These are phyloP conservation scores for Cephalotrichum gorgonifer DNA, from an alignment of 2,329 filamentous ascomycete genomes.

Conservation along the genomic window DNA sequence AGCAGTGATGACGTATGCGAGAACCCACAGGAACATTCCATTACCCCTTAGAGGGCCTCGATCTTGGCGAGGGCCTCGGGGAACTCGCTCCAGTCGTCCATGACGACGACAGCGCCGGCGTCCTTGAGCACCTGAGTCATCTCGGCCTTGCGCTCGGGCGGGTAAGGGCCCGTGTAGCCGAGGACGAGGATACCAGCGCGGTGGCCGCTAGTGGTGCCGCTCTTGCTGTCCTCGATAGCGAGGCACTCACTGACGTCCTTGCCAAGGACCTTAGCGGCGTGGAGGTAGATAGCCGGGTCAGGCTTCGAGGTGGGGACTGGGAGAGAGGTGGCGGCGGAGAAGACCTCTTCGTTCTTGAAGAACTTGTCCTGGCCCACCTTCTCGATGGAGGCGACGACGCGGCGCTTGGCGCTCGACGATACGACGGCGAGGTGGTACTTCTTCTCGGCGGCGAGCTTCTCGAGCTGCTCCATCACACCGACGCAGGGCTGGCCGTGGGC, in stretches of 20 bases:
- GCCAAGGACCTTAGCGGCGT: slow-evolving; percentile 63
- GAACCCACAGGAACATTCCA: background rate
- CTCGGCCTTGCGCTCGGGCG: slow-evolving; percentile 45
- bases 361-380: slow-evolving; percentile 73
- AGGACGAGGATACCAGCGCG: slow-evolving; percentile 72
- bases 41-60: slow-evolving; percentile 20
- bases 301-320: slow-evolving; percentile 78
- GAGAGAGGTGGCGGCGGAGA: slow-evolving; percentile 72
- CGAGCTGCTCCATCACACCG: slow-evolving; percentile 58
- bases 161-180: slow-evolving; percentile 76
- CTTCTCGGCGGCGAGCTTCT: slow-evolving; percentile 46
- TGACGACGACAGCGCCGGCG: slow-evolving; percentile 53
- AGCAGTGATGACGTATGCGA: background rate
- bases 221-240: slow-evolving; percentile 83
- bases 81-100: slow-evolving; percentile 49
- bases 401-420: slow-evolving; percentile 66
- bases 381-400: slow-evolving; percentile 67
- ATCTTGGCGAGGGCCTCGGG: slow-evolving; percentile 34
- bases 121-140: slow-evolving; percentile 53
- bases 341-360: slow-evolving; percentile 67
- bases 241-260: slow-evolving; percentile 63
- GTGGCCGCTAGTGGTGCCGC: slow-evolving; percentile 63
- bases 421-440: slow-evolving; percentile 73
- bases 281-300: slow-evolving; percentile 78
- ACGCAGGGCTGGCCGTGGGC: slow-evolving; percentile 56